phyloP scores from a whole-genome alignment of 345 rosid species.

The Microcos paniculata region DNA sequence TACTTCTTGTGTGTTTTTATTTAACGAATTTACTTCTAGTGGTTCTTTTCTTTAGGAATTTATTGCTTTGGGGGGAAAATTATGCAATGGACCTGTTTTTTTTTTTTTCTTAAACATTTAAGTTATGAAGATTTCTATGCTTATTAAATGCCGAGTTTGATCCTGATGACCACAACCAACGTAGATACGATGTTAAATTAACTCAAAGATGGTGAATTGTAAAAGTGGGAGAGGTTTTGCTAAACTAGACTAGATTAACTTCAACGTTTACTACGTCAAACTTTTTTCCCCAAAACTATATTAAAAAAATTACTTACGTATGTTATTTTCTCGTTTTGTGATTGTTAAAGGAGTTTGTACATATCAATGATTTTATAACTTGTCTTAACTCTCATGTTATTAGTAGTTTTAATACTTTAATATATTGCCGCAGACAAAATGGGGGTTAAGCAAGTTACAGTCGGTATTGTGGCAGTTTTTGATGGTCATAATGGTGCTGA shows the following conservation, averaged over 20 bases:
- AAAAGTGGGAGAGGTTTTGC: background rate
- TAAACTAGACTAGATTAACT: background rate
- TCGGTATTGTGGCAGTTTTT: constrained; percentile 83
- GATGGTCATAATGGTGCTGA: constrained; percentile 98
- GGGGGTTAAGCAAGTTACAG: constrained; percentile 64
- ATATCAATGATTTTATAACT: background rate
- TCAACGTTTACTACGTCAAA: background rate
- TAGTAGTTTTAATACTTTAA: constrained; percentile 8
- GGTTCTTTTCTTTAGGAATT: background rate
- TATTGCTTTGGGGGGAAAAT: background rate
- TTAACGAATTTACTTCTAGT: background rate
- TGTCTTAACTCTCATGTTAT: background rate
- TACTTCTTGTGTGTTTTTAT: background rate
- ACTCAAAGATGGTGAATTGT: constrained; percentile 5
- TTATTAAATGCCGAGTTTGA: constrained; percentile 1
- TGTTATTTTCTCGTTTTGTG: too few species aligned
- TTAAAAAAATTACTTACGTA: too few species aligned
- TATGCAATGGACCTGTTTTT: background rate
- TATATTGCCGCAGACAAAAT: constrained; percentile 46
- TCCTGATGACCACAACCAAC: background rate
- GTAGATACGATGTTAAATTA: background rate
- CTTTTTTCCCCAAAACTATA: too few species aligned
- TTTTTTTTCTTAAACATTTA: background rate
- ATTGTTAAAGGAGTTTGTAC: constrained; percentile 1
- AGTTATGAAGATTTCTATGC: background rate